Base-by-base conservation (phyloP, 108 stramenopile genomes). In the Cyclotella sp. region DNA sequence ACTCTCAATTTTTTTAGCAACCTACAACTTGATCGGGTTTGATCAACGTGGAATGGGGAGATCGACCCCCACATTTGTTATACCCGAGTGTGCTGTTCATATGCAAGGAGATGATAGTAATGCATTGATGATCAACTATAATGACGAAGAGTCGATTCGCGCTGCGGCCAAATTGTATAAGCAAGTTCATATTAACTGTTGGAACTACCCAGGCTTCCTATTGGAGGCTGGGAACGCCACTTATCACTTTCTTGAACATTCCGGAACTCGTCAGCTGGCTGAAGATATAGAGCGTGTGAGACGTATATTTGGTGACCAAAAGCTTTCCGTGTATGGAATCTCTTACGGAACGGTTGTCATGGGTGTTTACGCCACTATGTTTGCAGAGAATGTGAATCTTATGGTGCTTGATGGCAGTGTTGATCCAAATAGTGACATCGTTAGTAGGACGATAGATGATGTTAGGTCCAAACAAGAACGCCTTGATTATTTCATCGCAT, bases 401-500 rank as follows among this genome's bases (percentile, higher is more conserved):
- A 53, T 69, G 53, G 68, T 69, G 5, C 68, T 69, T 45, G 68
- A 69, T 22, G 68, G 68, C 4, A 69, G 41, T 69, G 53, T 26
- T 24, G 57, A 60, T 46, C 57, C 70, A 1, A 28, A 60, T 15
- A 60, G 11, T 27, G 70, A 71, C 28, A 71, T 71, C 34, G 58
- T 71, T 43, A 21, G 52, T n/a, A 44, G 43, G 9, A 45, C 58
- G 11, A 27, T 44, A 1, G 70, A 60, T 28, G 12, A 42, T 45
- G 57, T 24, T 15, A 43, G 70, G 16, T 28, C 70, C 6, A 45
- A 14, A 12, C 16, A 59, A 30, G 49, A 71, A 43, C 26, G 70
- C 3, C 15, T 71, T 5, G 70, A 71, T 46, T 71, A 71, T 44
- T 71, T 71, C 70, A 60, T 71, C 29, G 39, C 70, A 4, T 60